Base-by-base conservation (phyloP, 306 rosid genomes). In the Argentina anserina region DNA sequence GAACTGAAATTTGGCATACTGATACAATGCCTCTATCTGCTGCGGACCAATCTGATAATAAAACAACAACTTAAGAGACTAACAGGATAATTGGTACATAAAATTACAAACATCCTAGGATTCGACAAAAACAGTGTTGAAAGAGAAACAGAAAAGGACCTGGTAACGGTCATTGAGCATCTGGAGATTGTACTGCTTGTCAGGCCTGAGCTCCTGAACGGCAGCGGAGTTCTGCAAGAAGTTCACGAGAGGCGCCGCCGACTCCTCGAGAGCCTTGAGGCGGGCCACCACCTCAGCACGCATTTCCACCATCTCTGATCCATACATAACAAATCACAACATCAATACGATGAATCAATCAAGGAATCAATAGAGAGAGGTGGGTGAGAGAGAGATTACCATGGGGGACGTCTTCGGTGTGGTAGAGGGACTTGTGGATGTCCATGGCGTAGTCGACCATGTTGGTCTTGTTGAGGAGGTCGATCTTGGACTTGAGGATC, bases 381-480 rank as follows among this genome's bases (percentile, higher is more conserved):
- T 3, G 17, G 4, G 3, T 12, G 12, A 7, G 4, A 8, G 4
- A 18, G 14, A 42, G 52, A 6, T 8, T 21, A 84, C 91, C 87
- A 40, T 84, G 91, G 2, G 99, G 99, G 0, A 91, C 97, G 4
- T 94, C 97, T 47, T 94, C 97, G 1, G 96, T 88, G 70, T 81
- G 96, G 79, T 91, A 89, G 49, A 94, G 97, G 26, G 87, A 85
- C 76, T 94, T 94, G 84, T 91, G 91, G 76, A 91, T 91, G 80
- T 91, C 97, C 99, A 91, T 91, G 63, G 95, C 95, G 53, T 91
- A 94, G 58, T 94, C 99, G 26, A 94, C 99, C 99, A 94, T 94
- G 84, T 89, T 89, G 34, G 99, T 94, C 76, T 87, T 85, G 88
- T 83, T 91, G 46, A 94, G 94, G 5, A 94, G 96, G 72, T 89